Base-by-base conservation (phyloP, 192 early-diverging fungal genomes). In the Backusella morwellensis region DNA sequence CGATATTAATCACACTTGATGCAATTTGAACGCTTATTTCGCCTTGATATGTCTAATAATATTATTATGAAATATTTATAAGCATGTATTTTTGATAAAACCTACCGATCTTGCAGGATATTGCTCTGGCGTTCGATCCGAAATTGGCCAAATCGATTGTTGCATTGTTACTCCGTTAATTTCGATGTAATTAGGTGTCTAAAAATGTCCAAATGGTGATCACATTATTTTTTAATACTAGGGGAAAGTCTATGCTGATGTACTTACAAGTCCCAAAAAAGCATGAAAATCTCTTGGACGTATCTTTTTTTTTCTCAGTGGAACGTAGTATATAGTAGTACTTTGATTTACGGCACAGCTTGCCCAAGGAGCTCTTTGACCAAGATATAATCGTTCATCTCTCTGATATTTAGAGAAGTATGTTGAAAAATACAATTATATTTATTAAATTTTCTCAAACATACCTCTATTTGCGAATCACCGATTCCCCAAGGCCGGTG, bases 21-120 rank as follows among this genome's bases (percentile, higher is more conserved):
- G 59, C 42, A 11, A 76, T 40, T n/a, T 68, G 40, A 26, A 76
- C 68, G 15, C 66, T 68, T 68, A 76, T 50, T 11, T 68, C 23
- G 3, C 75, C 75, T 32, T 36, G 29, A 50, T 35, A 74, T 8
- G 35, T 6, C 56, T 73, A 35, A 52, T 21, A 50, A 34, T 15
- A 17, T 4, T 35, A 67, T 5, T 26, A 42, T 12, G 11, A 21
- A 26, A 59, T 59, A 59, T 59, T 26, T 59, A 59, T 59, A 59
- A 63, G 4, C 7, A 35, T 12, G 29, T 4, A 40, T 66, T 12
- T 8, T 38, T 23, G 23, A 17, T 17, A 26, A 21, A 23, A 32
- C 0, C 4, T 75, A 41, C n/a, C 9, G 44, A 50, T 50, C 8
- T 41, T 1, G 66, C 36, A 66, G 54, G 54, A 26, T 8, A 59